These are phyloP conservation scores for Colletotrichum sp. DNA, from an alignment of 2,329 filamentous ascomycete species.

Conservation along the genomic window DNA sequence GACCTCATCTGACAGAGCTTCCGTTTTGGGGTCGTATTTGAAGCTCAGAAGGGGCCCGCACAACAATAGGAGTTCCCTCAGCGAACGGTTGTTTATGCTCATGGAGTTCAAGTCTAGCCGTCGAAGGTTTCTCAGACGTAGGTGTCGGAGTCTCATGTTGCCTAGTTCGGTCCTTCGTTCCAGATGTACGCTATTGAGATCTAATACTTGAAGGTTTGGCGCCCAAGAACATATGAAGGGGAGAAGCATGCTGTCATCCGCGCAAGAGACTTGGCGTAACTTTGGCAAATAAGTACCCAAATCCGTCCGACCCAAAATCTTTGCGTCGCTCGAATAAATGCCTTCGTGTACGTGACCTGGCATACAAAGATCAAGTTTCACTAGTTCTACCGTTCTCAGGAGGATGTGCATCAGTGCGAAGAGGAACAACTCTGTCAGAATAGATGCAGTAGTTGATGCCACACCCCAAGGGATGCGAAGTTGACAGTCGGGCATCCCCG, in stretches of 20 bases:
- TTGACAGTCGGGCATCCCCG: neutral
- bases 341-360: neutral
- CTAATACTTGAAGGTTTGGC: neutral
- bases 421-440: neutral
- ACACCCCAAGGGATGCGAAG: rapidly evolving
- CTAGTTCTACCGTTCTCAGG: rapidly evolving
- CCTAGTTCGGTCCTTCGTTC: too few species aligned
- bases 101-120: rapidly evolving
- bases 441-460: rapidly evolving
- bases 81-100: rapidly evolving
- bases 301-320: neutral
- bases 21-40: neutral
- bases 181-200: too few species aligned
- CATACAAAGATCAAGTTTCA: neutral
- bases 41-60: neutral
- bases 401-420: neutral
- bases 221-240: neutral
- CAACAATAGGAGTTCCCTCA: rapidly evolving
- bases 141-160: neutral
- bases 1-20: too few species aligned
- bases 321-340: neutral
- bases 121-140: neutral
- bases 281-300: neutral
- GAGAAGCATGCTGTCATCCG: neutral
- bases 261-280: neutral